phyloP scores from a whole-genome alignment of 2,329 filamentous ascomycete species.

The Colletotrichum somersetense region DNA sequence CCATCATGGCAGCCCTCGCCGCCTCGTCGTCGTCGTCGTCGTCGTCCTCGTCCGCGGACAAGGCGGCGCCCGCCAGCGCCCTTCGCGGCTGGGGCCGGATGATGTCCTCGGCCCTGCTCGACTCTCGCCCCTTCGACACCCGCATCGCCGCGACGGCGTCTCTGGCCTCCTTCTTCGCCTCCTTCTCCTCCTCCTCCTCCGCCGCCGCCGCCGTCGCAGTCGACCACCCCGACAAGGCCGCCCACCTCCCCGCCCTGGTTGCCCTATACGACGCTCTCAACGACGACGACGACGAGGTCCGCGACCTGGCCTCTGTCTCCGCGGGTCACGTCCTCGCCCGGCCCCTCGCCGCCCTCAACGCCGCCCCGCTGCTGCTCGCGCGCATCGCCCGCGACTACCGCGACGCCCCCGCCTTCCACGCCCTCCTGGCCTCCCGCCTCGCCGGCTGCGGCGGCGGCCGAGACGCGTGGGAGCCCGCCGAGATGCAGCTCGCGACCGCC shows the following conservation, averaged over 20 bases:
- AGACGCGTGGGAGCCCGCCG: conserved; percentile 48
- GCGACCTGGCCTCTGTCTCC: conserved; percentile 71
- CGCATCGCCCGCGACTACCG: conserved; percentile 57
- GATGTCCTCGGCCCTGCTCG: conserved; percentile 51
- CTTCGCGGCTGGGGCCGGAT: conserved; percentile 62
- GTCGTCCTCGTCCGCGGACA: conserved; percentile 6
- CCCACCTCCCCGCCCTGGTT: conserved; percentile 69
- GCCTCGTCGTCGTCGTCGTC: conserved; percentile 30
- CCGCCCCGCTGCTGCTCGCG: conserved; percentile 58
- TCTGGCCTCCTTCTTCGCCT: conserved; percentile 63
- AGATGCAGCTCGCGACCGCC: conserved; percentile 57
- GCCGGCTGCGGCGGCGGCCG: conserved; percentile 46
- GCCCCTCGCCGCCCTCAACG: conserved; percentile 63
- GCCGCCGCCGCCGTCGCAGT: conserved; percentile 41
- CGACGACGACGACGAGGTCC: conserved; percentile 93
- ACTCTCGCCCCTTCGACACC: conserved; percentile 70
- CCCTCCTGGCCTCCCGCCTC: conserved; percentile 58
- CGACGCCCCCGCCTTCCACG: conserved; percentile 52
- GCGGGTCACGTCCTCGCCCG: conserved; percentile 60
- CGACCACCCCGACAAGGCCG: conserved; percentile 46
- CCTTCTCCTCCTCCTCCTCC: conserved; percentile 42
- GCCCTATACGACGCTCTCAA: conserved; percentile 82
- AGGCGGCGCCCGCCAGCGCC: conserved; percentile 36
- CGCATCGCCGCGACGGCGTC: conserved; percentile 71
- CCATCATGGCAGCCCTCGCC: conserved; percentile 55